Conservation (phyloP, 2,329 filamentous ascomycete genomes). For the Cryoendolithus antarcticus region DNA sequence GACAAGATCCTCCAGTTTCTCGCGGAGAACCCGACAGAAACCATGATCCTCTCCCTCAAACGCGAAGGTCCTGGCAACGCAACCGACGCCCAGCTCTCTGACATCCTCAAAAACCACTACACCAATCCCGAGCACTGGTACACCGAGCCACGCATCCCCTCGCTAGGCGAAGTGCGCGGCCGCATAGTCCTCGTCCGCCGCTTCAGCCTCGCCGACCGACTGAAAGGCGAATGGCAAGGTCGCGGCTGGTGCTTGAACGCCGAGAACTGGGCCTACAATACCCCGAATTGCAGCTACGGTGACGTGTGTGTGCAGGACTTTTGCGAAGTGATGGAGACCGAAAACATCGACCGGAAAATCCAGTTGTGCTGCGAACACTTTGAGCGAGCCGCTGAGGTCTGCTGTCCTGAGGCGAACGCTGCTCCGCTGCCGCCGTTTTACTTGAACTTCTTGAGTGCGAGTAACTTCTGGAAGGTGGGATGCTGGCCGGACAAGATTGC, state of each 20-base stretch:
- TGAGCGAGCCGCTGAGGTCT: constrained; percentile 45
- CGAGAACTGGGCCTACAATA: constrained; percentile 75
- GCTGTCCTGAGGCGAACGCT: constrained; percentile 14
- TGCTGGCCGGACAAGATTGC: constrained; percentile 95
- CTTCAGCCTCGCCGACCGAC: constrained; percentile 48
- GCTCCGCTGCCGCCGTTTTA: constrained; percentile 48
- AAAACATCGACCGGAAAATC: constrained; percentile 73
- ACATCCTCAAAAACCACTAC: constrained; percentile 63
- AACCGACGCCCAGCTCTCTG: constrained; percentile 66
- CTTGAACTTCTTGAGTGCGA: constrained; percentile 81
- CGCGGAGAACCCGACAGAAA: constrained; percentile 64
- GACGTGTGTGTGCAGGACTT: constrained; percentile 84
- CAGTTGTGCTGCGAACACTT: constrained; percentile 61
- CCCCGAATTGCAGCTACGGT: constrained; percentile 60
- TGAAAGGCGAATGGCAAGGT: constrained; percentile 40
- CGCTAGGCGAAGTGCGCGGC: constrained; percentile 64
- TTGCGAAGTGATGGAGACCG: constrained; percentile 68
- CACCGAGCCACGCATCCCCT: constrained; percentile 63
- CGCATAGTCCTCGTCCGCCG: constrained; percentile 76
- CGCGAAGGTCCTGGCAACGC: constrained; percentile 74
- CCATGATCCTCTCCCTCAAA: constrained; percentile 77
- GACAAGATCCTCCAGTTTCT: constrained; percentile 61
- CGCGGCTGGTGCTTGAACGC: constrained; percentile 47
- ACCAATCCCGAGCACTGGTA: constrained; percentile 58
- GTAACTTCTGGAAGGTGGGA: constrained; percentile 83